Evolutionary conservation across 179 eudicot species (phyloP).

Genomic region (Spinacia oleracea): DNA sequence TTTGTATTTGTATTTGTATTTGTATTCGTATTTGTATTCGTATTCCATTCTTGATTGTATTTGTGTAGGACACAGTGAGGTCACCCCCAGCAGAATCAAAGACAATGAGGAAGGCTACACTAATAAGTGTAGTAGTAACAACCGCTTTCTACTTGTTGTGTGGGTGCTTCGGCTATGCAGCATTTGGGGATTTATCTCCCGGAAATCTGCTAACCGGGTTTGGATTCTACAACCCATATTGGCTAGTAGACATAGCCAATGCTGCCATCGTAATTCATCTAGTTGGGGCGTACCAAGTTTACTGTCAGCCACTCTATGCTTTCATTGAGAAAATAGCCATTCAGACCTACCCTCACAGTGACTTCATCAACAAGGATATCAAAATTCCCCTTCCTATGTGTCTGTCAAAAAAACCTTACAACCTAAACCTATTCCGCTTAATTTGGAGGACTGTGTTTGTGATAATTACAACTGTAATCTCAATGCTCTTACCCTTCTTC

Average conservation of each 20-base stretch:
- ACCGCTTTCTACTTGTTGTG: conserved; percentile 43
- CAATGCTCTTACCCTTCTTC: conserved; percentile 48
- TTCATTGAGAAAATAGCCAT: conserved; percentile 34
- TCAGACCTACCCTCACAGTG: conserved; percentile 27
- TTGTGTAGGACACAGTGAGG: conserved; percentile 36
- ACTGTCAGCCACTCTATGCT: conserved; percentile 40
- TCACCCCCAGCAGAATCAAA: conserved; percentile 46
- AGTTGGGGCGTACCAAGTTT: conserved; percentile 50
- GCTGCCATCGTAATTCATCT: conserved; percentile 43
- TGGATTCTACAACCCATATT: conserved; percentile 51
- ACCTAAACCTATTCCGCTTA: conserved; percentile 37
- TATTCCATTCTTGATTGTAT: no score
- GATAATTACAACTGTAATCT: conserved; percentile 37
- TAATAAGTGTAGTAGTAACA: conserved; percentile 34
- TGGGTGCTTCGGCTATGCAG: conserved; percentile 49
- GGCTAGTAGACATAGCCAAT: conserved; percentile 49
- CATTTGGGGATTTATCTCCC: conserved; percentile 40
- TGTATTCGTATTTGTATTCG: no score
- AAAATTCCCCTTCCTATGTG: conserved; percentile 34
- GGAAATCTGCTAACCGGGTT: conserved; percentile 48
- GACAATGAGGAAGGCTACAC: conserved; percentile 44
- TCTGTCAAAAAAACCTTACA: conserved; percentile 30
- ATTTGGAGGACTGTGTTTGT: conserved; percentile 44
- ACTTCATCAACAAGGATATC: conserved; percentile 38
- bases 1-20: no score